phyloP scores from a whole-genome alignment of 768 basidiomycete genomes.

The Hygrocybe punicea region DNA sequence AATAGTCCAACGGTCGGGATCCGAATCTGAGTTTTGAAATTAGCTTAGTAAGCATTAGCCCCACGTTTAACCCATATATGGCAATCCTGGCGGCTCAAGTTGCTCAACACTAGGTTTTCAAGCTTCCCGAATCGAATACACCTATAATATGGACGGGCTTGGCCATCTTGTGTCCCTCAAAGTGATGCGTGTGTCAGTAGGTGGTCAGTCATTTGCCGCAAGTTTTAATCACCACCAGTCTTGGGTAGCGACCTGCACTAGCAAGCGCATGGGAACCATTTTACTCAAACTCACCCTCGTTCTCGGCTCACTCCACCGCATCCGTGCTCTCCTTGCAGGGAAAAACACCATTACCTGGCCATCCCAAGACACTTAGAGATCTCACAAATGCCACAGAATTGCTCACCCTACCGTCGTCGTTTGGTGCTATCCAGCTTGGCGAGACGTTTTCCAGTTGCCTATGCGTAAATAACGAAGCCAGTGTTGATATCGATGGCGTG shows the following conservation, averaged over 20 bases:
- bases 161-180: constrained; percentile 73
- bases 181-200: constrained; percentile 84
- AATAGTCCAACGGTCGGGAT: too few relatives aligned
- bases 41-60: too few relatives aligned
- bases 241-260: constrained; percentile 62
- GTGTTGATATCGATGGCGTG: constrained; percentile 59
- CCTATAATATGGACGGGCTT: constrained; percentile 43
- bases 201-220: constrained; percentile 31
- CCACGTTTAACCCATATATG: too few relatives aligned
- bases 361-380: constrained; percentile 82
- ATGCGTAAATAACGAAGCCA: constrained; percentile 76
- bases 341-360: constrained; percentile 59
- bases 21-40: too few relatives aligned
- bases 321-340: constrained; percentile 78
- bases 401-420: constrained; percentile 76
- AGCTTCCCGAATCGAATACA: not conserved
- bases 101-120: too few relatives aligned
- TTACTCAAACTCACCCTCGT: constrained; percentile 77
- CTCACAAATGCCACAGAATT: constrained; percentile 76
- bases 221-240: constrained; percentile 8
- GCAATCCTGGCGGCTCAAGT: too few relatives aligned
- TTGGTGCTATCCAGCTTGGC: constrained; percentile 84
- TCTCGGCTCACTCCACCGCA: constrained; percentile 75
- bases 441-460: constrained; percentile 84
- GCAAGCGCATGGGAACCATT: constrained; percentile 82